Evolutionary conservation across 2,329 filamentous ascomycete species (phyloP).

Genomic region (Xylariaceae sp.): DNA sequence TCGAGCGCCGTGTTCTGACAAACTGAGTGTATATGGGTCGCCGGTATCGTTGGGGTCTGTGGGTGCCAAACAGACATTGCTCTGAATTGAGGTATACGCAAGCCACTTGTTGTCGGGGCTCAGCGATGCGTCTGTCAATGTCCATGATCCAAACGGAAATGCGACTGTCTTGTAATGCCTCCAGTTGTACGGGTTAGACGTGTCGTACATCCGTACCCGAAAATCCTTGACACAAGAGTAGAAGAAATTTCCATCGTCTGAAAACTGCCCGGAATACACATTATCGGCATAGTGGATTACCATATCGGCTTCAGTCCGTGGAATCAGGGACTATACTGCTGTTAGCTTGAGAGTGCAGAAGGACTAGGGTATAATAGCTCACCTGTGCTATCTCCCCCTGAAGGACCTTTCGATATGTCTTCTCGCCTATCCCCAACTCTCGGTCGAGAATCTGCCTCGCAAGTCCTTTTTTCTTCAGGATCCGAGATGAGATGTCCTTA

Average conservation of each 20-base stretch:
- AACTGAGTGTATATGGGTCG: slow-evolving; percentile 75
- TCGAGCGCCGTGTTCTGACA: slow-evolving; percentile 47
- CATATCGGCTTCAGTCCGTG: slow-evolving; percentile 72
- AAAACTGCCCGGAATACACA: slow-evolving; percentile 95
- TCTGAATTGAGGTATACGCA: slow-evolving; percentile 86
- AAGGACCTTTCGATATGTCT: slow-evolving; percentile 56
- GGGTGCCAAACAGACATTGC: slow-evolving; percentile 76
- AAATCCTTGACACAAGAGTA: slow-evolving; percentile 91
- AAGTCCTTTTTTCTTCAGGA: slow-evolving; percentile 55
- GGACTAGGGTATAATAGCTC: slow-evolving; percentile 15
- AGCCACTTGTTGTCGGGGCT: slow-evolving; percentile 90
- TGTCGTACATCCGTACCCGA: slow-evolving; percentile 94
- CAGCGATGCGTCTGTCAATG: slow-evolving; percentile 86
- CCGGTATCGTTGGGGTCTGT: slow-evolving; percentile 80
- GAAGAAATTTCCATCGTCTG: slow-evolving; percentile 95
- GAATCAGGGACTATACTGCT: slow-evolving; percentile 64
- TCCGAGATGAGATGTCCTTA: slow-evolving; percentile 48
- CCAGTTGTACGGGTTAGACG: slow-evolving; percentile 92
- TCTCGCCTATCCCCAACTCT: slow-evolving; percentile 69
- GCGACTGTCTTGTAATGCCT: slow-evolving; percentile 87
- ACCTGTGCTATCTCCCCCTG: slow-evolving; percentile 66
- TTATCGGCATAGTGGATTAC: slow-evolving; percentile 83
- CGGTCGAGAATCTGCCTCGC: slow-evolving; percentile 72
- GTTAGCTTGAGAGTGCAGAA: slow-evolving; percentile 12
- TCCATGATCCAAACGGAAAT: slow-evolving; percentile 90